A percentile compares a stretch with the other conserved stretches of the same genome.
Evolutionary conservation across 2,329 filamentous ascomycete species (phyloP).

Genomic region (Fusarium metavorans): DNA sequence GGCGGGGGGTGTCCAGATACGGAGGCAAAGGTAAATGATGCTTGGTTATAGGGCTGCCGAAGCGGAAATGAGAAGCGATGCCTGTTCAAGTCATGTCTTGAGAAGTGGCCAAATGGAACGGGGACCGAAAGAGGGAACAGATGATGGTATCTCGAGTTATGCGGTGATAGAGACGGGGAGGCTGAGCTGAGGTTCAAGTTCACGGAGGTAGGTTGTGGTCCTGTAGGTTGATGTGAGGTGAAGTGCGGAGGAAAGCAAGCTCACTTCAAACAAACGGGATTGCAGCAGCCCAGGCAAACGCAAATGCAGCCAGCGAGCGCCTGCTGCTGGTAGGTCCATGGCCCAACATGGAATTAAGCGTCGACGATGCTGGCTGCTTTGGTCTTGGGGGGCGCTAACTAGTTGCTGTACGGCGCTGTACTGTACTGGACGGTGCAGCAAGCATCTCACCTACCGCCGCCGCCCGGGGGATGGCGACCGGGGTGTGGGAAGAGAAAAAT

Average conservation of each 20-base stretch:
- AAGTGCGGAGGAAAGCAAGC: not conserved
- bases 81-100: constrained; percentile 50
- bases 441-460: constrained; percentile 20
- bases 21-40: constrained; percentile 10
- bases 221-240: not conserved
- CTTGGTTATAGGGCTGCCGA: constrained; percentile 2
- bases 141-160: constrained; percentile 33
- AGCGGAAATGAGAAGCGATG: constrained; percentile 21
- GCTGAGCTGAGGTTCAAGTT: not conserved
- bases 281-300: constrained; percentile 3
- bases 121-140: constrained; percentile 7
- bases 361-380: constrained; percentile 32
- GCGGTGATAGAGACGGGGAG: not conserved
- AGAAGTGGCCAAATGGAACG: not conserved
- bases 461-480: constrained; percentile 18
- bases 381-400: constrained; percentile 29
- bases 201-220: not conserved
- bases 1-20: constrained; percentile 19
- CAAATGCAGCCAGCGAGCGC: constrained; percentile 19
- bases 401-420: not conserved
- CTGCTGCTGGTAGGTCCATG: constrained; percentile 15
- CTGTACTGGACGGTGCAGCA: not conserved
- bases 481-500: constrained; percentile 24
- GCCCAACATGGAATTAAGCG: constrained; percentile 34
- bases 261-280: not conserved